Base-by-base conservation (phyloP, 2,329 filamentous ascomycete genomes). In the Malbranchea cinnamomea region DNA sequence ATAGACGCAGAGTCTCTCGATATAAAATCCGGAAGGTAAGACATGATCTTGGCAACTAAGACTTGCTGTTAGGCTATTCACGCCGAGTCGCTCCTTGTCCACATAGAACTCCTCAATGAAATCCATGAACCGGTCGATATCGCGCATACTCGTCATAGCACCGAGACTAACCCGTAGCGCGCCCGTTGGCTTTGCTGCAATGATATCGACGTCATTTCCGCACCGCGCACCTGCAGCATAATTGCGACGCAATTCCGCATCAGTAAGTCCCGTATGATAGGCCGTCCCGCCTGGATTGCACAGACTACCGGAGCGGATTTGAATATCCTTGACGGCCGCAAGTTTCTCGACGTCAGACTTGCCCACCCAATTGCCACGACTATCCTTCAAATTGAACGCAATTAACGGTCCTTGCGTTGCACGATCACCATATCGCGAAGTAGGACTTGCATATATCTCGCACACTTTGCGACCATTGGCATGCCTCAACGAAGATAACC, bases 261-360 rank as follows among this genome's bases (percentile, higher is more conserved):
- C 73, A 26, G 75, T 67, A 30, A 94, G 63, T 2, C 63, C 61
- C n/a, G 95, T 65, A 12, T 74, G 71, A 1, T 66, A 63, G 9
- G 84, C 78, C 34, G 92, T 70, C 1, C 84, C 84, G 6, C 85
- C 89, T 1, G 89, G 87, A 44, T 93, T 94, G 56, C 89, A 98
- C 1, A 94, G 63, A 0, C 83, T 79, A 4, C 89, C 89, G 1
- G 83, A 93, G 21, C 89, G 72, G 11, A 95, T 59, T 45, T 94
- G 82, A 23, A 95, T 78, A 28, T 72, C 69, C 40, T 78, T 81
- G 12, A 93, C 61, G 2, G 69, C 66, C 5, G 84, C 79, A 13
- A 94, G 62, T 50, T 87, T 92, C 49, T 95, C 85, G 11, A 95
- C 74, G 47, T 95, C 85, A 9, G 71, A 65, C 37, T 85, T 76